Base-by-base conservation (phyloP, 23 red algal species). In the Chondrus crispus region DNA sequence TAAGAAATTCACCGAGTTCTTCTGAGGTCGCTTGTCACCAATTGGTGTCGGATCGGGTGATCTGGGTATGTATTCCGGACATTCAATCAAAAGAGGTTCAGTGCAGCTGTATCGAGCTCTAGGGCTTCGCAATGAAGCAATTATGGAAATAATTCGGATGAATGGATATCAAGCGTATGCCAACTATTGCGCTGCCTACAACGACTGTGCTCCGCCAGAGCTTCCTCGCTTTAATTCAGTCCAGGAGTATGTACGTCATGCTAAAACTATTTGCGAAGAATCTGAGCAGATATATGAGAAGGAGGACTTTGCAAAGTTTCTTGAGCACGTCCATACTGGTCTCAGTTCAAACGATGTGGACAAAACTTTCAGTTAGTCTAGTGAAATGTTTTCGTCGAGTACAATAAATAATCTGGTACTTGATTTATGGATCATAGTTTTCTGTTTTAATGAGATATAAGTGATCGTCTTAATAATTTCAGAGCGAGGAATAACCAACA, bases 101-200 rank as follows among this genome's bases (percentile, higher is more conserved):
- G 1, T 51, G 13, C 45, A 80, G 74, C 41, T 80, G 13, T 80
- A 80, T 80, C 13, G 74, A n/a, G 49, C 1, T 46, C 1, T 80
- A 18, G 36, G 74, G 16, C 74, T 80, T 18, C 26, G 39, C 0
- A 0, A 2, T 80, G 74, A 80, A 80, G 16, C 13, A 1, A 80
- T 46, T 22, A 80, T 51, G 74, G 74, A 80, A 18, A 80, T 80
- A 45, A 80, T 80, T 52, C 74, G 49, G 74, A 80, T 1, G 1
- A 49, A 46, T 14, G 74, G 74, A 14, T 36, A 52, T 80, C 45
- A 80, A 12, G 41, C 74, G 20, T 80, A 2, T 39, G 32, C 74
- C 49, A 80, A 80, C 16, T 80, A 80, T 49, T 80, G 74, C 41
- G 74, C 13, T 46, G 32, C 41, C 0, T 51, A 80, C 41, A 80